A percentile compares a stretch with the other conserved stretches of the same genome.
These are phyloP conservation scores for Cytospora chrysosperma DNA, from an alignment of 2,329 filamentous ascomycete species.

Conservation along the genomic window DNA sequence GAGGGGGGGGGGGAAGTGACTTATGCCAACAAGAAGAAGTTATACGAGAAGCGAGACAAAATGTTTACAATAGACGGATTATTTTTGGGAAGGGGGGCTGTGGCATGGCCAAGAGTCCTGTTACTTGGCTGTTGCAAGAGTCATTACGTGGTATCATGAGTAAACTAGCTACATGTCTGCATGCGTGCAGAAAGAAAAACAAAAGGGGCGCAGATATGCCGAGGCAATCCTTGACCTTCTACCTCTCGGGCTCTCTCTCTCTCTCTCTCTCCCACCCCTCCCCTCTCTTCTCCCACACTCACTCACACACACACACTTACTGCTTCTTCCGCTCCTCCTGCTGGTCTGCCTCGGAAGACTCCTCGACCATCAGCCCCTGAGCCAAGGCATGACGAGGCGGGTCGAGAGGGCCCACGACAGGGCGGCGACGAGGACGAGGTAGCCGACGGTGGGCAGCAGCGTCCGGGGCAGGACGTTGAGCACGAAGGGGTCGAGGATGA, in stretches of 20 bases:
- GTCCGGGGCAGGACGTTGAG: constrained; percentile 78
- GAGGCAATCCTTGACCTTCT: constrained; percentile 3
- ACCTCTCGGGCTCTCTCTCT: constrained; percentile 43
- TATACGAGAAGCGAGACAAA: neutral
- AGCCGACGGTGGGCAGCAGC: constrained; percentile 68
- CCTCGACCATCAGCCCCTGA: constrained; percentile 31
- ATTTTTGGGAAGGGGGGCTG: neutral
- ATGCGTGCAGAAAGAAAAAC: neutral
- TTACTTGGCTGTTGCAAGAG: neutral
- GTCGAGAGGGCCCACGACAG: constrained; percentile 45
- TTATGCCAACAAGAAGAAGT: neutral
- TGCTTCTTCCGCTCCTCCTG: constrained; percentile 40
- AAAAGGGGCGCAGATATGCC: constrained; percentile 5
- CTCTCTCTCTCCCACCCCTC: constrained; percentile 18
- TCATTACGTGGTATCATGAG: constrained; percentile 15
- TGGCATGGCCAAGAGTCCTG: too few relatives aligned
- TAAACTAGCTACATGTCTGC: constrained; percentile 9
- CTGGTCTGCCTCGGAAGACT: constrained; percentile 26
- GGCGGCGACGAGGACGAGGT: constrained; percentile 62
- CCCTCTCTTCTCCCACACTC: constrained; percentile 16
- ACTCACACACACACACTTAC: too few relatives aligned
- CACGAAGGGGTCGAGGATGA: constrained; percentile 83
- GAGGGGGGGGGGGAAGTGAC: too few relatives aligned
- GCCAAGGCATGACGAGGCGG: constrained; percentile 33
- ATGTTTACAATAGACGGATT: neutral